These are phyloP conservation scores for Triticum urartu DNA, from an alignment of 176 grass and related monocot genomes.

Conservation along the genomic window DNA sequence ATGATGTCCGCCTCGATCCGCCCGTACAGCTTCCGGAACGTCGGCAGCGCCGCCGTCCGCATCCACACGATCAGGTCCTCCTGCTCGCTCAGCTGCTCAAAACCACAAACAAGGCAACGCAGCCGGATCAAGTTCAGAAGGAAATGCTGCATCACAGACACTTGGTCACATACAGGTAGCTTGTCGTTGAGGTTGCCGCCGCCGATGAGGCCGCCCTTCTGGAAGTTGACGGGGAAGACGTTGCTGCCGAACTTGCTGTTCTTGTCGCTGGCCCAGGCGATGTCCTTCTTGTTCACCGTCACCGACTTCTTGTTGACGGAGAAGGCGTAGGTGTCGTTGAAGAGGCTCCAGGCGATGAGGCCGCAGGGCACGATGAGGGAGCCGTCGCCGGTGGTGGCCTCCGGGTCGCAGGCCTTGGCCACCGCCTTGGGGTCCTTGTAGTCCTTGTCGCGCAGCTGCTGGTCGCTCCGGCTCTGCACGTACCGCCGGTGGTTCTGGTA, in stretches of 20 bases:
- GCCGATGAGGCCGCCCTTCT: conserved; percentile 59
- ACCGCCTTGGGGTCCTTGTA: conserved; percentile 17
- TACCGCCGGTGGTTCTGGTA: conserved; percentile 98
- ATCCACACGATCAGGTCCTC: conserved; percentile 96
- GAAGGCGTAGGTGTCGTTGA: conserved; percentile 87
- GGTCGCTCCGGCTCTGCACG: conserved; percentile 80
- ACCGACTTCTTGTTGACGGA: conserved; percentile 49
- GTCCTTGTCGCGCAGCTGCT: conserved; percentile 50
- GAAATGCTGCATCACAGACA: no score
- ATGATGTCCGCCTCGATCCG: conserved; percentile 67
- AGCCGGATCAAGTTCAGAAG: background rate
- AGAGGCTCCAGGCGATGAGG: conserved; percentile 90
- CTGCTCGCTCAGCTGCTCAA: conserved; percentile 66
- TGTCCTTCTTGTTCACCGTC: conserved; percentile 82
- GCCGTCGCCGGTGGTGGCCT: conserved; percentile 47
- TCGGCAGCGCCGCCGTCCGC: conserved; percentile 72
- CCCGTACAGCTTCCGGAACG: conserved; percentile 90
- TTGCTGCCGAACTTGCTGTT: conserved; percentile 69
- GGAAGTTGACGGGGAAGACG: conserved; percentile 82
- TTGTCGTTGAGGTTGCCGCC: conserved; percentile 69
- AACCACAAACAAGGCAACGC: no score
- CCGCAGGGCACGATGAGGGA: conserved; percentile 80
- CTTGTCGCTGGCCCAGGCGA: conserved; percentile 91
- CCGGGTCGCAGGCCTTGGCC: conserved; percentile 60
- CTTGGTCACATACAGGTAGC: conserved; percentile 39